Conservation (phyloP, 1,139 yeast species). For the Pichia sp. region DNA sequence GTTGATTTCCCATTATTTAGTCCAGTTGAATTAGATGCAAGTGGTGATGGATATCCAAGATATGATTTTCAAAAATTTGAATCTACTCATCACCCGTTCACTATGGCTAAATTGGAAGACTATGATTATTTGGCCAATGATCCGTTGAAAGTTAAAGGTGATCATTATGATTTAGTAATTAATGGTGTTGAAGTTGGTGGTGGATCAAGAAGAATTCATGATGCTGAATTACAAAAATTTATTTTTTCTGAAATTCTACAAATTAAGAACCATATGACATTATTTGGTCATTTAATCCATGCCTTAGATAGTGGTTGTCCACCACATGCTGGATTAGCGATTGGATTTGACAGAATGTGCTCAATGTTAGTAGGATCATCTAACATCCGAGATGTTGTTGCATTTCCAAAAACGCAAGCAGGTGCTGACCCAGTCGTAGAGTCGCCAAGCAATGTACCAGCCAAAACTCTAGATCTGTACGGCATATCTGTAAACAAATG, state of each 20-base stretch:
- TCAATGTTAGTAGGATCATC: slow-evolving; percentile 76
- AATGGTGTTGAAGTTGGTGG: slow-evolving; percentile 98
- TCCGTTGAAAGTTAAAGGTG: slow-evolving; percentile 75
- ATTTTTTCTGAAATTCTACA: slow-evolving; percentile 53
- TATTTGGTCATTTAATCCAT: slow-evolving; percentile 79
- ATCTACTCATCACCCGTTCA: slow-evolving; percentile 95
- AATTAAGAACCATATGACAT: slow-evolving; percentile 46
- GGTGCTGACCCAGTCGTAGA: slow-evolving; percentile 87
- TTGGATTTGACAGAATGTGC: slow-evolving; percentile 89
- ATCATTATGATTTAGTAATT: slow-evolving; percentile 88
- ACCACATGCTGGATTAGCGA: slow-evolving; percentile 96
- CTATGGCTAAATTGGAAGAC: slow-evolving; percentile 77
- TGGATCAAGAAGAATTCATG: slow-evolving; percentile 94
- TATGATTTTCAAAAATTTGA: slow-evolving; percentile 46
- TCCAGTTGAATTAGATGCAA: slow-evolving; percentile 46
- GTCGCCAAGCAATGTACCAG: slow-evolving; percentile 66
- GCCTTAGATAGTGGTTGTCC: slow-evolving; percentile 94
- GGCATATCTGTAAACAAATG: slow-evolving; percentile 28
- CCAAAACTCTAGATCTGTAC: slow-evolving; percentile 45
- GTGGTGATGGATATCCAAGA: slow-evolving; percentile 43
- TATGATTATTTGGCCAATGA: slow-evolving; percentile 45
- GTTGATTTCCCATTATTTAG: slow-evolving; percentile 85
- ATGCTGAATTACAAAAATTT: slow-evolving; percentile 65
- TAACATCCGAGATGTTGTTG: slow-evolving; percentile 87
- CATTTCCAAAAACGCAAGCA: slow-evolving; percentile 88